Percentiles rank a stretch among this genome's conserved stretches.
Conservation (phyloP, 257 asterid genomes). For the Rubia yunnanensis region DNA sequence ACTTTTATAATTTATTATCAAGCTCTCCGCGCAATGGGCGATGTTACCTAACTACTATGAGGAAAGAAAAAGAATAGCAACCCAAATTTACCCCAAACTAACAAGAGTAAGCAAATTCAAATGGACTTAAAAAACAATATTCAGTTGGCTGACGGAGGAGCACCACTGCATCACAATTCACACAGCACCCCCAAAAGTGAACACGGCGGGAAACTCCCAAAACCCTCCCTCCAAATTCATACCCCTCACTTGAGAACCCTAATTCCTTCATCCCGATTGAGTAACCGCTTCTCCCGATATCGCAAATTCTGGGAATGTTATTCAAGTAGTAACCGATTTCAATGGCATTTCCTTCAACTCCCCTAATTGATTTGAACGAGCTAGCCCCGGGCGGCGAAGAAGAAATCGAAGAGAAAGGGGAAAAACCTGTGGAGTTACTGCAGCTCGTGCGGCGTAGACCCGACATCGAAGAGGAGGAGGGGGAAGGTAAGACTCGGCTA, state of each 20-base stretch:
- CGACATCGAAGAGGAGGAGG: slow-evolving; percentile 36
- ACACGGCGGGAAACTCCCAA: slow-evolving; percentile 63
- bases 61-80: not conserved
- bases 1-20: too few relatives aligned
- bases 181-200: not conserved
- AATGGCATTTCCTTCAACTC: slow-evolving; percentile 40
- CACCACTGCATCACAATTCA: not conserved
- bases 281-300: slow-evolving; percentile 4
- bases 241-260: slow-evolving; percentile 31
- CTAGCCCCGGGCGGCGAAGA: not conserved
- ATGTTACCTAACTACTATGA: too few relatives aligned
- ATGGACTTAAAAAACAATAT: not conserved
- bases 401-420: not conserved
- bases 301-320: not conserved
- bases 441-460: not conserved
- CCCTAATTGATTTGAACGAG: slow-evolving; percentile 9
- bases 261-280: slow-evolving; percentile 12
- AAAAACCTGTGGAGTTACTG: slow-evolving; percentile 1
- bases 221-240: slow-evolving; percentile 21
- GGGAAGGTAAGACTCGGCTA: slow-evolving; percentile 32
- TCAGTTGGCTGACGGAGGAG: not conserved
- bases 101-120: not conserved
- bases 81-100: not conserved
- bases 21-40: too few relatives aligned
- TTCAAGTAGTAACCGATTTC: slow-evolving; percentile 7